A percentile compares a stretch with the other conserved stretches of the same genome.
Evolutionary conservation across 805 yeast species (phyloP).

Genomic region (Candida pseudofarinosa): DNA sequence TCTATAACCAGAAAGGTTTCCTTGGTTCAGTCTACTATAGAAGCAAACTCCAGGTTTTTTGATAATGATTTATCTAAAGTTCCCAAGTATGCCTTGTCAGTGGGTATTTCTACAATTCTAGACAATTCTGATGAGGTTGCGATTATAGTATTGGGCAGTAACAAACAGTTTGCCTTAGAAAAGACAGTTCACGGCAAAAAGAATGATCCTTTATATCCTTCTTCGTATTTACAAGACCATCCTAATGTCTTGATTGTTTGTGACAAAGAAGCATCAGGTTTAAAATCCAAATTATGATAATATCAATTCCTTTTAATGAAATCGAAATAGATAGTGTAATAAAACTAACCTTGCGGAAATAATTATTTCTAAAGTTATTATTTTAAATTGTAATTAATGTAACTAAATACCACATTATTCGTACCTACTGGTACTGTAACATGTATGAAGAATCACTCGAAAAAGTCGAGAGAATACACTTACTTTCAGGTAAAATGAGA

Average conservation of each 20-base stretch:
- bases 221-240: slow-evolving; percentile 48
- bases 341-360: too few species aligned
- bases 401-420: too few species aligned
- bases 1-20: slow-evolving; percentile 44
- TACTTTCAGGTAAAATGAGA: not conserved
- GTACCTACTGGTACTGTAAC: too few species aligned
- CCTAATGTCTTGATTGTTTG: slow-evolving; percentile 41
- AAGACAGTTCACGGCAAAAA: slow-evolving; percentile 38
- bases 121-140: slow-evolving; percentile 52
- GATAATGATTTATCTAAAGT: slow-evolving; percentile 43
- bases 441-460: too few species aligned
- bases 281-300: slow-evolving; percentile 28
- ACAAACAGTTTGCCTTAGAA: slow-evolving; percentile 44
- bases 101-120: slow-evolving; percentile 55
- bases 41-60: slow-evolving; percentile 53
- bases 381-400: too few species aligned
- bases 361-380: too few species aligned
- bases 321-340: too few species aligned
- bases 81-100: slow-evolving; percentile 49
- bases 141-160: slow-evolving; percentile 48
- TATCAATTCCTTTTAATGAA: too few species aligned
- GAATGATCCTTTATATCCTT: slow-evolving; percentile 42
- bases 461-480: too few species aligned
- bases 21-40: slow-evolving; percentile 46
- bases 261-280: slow-evolving; percentile 46